phyloP scores from a whole-genome alignment of 1,139 yeast genomes.

The Suhomyces kunorum region DNA sequence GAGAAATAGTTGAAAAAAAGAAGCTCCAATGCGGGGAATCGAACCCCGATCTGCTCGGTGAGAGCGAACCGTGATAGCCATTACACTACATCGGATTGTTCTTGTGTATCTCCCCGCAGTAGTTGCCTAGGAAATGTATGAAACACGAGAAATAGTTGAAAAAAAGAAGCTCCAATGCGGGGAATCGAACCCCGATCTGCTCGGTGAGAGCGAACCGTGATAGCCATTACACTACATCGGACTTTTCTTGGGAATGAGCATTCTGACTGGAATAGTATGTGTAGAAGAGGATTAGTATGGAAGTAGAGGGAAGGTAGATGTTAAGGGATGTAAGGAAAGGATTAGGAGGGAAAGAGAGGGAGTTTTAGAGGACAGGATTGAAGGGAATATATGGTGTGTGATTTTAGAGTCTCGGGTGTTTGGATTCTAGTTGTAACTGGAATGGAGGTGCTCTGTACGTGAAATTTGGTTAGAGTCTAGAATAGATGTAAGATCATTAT shows the following conservation, averaged over 20 bases:
- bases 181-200: conserved; percentile 85
- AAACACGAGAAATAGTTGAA: neutral
- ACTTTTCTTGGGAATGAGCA: conserved; percentile 17
- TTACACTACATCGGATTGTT: conserved; percentile 68
- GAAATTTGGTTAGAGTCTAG: no score
- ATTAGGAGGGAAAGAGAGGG: no score
- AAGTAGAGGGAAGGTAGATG: no score
- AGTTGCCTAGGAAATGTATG: neutral
- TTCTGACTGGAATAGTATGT: no score
- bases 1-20: conserved; percentile 5
- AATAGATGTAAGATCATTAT: no score
- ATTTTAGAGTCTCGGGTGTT: no score
- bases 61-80: conserved; percentile 84
- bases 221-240: conserved; percentile 83
- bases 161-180: conserved; percentile 57
- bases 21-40: conserved; percentile 74
- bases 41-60: conserved; percentile 84
- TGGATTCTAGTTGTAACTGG: no score
- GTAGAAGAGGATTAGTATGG: no score
- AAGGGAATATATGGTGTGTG: no score
- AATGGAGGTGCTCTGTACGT: no score
- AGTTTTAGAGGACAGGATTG: no score
- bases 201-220: conserved; percentile 84
- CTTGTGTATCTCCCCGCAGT: conserved; percentile 30
- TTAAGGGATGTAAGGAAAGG: no score